Evolutionary conservation across 192 early-diverging fungal genomes (phyloP), one percentile per base, ranked within the genome.

Genomic region (Coemansia aciculifera): DNA sequence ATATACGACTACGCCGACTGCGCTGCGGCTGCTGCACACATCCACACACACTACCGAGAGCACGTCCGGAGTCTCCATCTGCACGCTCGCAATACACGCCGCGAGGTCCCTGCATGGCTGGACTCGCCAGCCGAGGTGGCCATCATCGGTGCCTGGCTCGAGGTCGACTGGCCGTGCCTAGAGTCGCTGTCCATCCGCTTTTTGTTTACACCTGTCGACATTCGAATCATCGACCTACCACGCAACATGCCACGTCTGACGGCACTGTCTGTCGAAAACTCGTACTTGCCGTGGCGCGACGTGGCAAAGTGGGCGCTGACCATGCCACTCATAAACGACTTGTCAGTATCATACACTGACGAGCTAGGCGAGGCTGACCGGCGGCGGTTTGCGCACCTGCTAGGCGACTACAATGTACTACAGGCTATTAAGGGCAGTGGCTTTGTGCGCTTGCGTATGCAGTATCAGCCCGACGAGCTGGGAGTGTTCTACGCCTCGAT

Each of bases 391-490:
- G 63, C 80, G 29, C 80, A 83, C 59, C 34, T 83, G 31, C 67
- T 83, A 38, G 80, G 66, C 42, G 80, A 83, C 66, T 83, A 83
- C 67, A 83, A 83, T 39, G 80, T 83, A 43, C 60, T 83, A 60
- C 80, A 83, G 67, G 63, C 67, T 0, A 77, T 71, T 4, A 65
- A 67, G 64, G 68, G 79, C 23, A 31, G 44, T 46, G 80, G 80
- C 8, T 78, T 83, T 37, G 9, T 54, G 44, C 68, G 75, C 13
- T 62, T 83, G 69, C 72, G 80, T 17, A 66, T 83, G 80, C 80
- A 83, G 64, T 83, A 74, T 63, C 80, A 83, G 75, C 75, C 80
- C 0, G 80, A 83, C 67, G 80, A 83, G 61, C 76, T 83, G 69
- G 80, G 80, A 6, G 76, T 83, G 29, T 83, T 83, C 43, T 83